Percentiles rank a stretch among this genome's conserved stretches.
These are phyloP conservation scores for Microdochium bolleyi DNA, from an alignment of 2,329 filamentous ascomycete genomes.

Conservation along the genomic window DNA sequence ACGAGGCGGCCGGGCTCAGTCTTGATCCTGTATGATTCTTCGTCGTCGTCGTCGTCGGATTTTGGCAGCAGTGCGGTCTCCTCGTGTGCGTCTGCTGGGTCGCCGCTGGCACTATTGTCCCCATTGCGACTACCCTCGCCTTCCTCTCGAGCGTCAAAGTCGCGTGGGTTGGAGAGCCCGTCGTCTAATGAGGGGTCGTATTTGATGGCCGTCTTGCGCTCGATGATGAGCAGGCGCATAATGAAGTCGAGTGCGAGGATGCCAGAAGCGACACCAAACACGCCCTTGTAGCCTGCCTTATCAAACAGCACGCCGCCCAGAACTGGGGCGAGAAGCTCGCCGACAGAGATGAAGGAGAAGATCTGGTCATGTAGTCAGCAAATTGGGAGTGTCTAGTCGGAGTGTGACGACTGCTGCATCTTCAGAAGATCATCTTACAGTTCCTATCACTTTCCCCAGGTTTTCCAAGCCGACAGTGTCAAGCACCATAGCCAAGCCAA, in stretches of 20 bases:
- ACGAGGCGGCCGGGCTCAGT: constrained; percentile 28
- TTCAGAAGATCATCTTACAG: constrained; percentile 33
- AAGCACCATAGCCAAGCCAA: constrained; percentile 44
- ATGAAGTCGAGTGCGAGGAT: constrained; percentile 50
- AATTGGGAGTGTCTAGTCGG: neutral
- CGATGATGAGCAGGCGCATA: constrained; percentile 53
- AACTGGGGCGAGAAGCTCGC: constrained; percentile 47
- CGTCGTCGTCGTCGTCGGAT: constrained; percentile 17
- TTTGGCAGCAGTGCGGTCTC: constrained; percentile 29
- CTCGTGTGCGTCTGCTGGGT: constrained; percentile 21
- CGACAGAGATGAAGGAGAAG: constrained; percentile 51
- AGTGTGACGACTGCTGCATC: neutral
- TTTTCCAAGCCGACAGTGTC: constrained; percentile 48
- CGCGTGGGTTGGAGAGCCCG: constrained; percentile 8
- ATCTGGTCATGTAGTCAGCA: constrained; percentile 23
- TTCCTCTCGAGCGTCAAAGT: constrained; percentile 8
- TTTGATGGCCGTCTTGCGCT: constrained; percentile 47
- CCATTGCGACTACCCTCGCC: constrained; percentile 6
- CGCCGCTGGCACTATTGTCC: constrained; percentile 5
- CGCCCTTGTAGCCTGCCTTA: constrained; percentile 47
- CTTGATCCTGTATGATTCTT: constrained; percentile 30
- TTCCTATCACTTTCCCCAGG: constrained; percentile 53
- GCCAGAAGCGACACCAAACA: constrained; percentile 47
- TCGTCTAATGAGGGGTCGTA: constrained; percentile 23
- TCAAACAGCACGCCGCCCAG: constrained; percentile 54